phyloP scores from a whole-genome alignment of 2,329 filamentous ascomycete species.

The Penicillium glabrum region DNA sequence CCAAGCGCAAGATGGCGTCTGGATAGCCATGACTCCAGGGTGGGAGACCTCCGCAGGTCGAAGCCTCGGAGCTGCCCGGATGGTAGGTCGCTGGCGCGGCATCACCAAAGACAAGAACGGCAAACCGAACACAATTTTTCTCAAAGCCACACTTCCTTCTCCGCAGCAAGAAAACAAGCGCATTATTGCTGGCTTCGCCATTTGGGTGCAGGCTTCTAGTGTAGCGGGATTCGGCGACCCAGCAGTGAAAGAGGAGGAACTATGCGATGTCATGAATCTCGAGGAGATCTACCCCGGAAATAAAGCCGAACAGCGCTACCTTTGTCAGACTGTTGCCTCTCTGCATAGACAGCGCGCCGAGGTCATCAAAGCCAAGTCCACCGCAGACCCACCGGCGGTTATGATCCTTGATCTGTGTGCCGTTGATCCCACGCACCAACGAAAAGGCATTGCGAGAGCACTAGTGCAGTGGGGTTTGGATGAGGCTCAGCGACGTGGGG shows the following conservation, averaged over 20 bases:
- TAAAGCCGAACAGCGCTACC: conserved; percentile 48
- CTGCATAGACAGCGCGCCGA: conserved; percentile 35
- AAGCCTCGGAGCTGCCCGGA: conserved; percentile 33
- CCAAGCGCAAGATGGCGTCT: conserved; percentile 54
- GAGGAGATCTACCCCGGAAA: conserved; percentile 45
- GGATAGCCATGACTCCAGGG: conserved; percentile 53
- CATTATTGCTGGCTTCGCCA: conserved; percentile 52
- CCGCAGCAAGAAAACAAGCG: not conserved
- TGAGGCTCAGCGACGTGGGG: conserved; percentile 34
- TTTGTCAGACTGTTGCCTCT: conserved; percentile 46
- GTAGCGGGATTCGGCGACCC: conserved; percentile 51
- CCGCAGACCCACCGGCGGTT: conserved; percentile 32
- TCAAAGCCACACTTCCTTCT: conserved; percentile 53
- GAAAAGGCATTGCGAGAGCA: conserved; percentile 45
- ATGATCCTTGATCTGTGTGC: conserved; percentile 54
- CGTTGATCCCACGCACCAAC: conserved; percentile 56
- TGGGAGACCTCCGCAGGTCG: conserved; percentile 55
- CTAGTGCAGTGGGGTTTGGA: conserved; percentile 50
- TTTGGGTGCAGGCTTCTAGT: conserved; percentile 56
- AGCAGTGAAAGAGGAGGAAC: conserved; percentile 15
- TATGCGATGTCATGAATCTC: conserved; percentile 26
- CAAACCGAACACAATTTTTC: conserved; percentile 48
- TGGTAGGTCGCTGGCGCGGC: conserved; percentile 45
- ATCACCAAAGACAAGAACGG: conserved; percentile 42
- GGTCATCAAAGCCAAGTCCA: conserved; percentile 43